phyloP scores from a whole-genome alignment of 1,284 basidiomycete species.

The Xanthoconium separans region DNA sequence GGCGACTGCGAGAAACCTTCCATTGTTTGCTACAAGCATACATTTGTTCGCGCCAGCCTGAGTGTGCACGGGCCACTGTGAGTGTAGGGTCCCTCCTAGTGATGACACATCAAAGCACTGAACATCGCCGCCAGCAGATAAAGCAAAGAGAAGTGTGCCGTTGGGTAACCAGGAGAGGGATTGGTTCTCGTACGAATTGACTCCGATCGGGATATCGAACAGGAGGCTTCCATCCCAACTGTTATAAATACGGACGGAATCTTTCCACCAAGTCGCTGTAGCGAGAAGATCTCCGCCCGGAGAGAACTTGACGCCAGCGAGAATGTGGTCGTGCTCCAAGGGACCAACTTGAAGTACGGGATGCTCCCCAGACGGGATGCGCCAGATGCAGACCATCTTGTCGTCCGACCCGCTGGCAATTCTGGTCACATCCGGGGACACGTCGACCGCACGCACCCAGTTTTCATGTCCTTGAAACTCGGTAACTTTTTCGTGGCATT shows the following conservation, averaged over 20 bases:
- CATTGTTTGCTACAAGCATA: slow-evolving; percentile 4
- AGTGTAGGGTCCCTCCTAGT: neutral
- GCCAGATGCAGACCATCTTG: slow-evolving; percentile 9
- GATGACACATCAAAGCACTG: slow-evolving; percentile 2
- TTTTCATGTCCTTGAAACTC: slow-evolving; percentile 3
- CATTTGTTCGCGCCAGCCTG: neutral
- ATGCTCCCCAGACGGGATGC: neutral
- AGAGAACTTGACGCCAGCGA: slow-evolving; percentile 7
- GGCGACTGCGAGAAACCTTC: slow-evolving; percentile 3
- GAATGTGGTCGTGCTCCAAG: slow-evolving; percentile 1
- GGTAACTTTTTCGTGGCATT: slow-evolving; percentile 2
- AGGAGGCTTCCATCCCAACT: slow-evolving; percentile 3
- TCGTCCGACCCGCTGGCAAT: slow-evolving; percentile 11
- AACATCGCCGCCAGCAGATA: slow-evolving; percentile 5
- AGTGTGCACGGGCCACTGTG: neutral
- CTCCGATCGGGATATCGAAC: slow-evolving; percentile 6
- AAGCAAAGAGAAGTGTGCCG: neutral
- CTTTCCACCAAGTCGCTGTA: slow-evolving; percentile 7
- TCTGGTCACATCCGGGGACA: slow-evolving; percentile 3
- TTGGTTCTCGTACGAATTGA: slow-evolving; percentile 8
- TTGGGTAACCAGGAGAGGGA: slow-evolving; percentile 4
- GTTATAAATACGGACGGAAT: slow-evolving; percentile 13
- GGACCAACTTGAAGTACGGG: neutral
- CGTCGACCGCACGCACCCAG: slow-evolving; percentile 10
- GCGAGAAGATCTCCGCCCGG: slow-evolving; percentile 4